Conservation (phyloP, 2,329 filamentous ascomycete genomes). For the Fusarium sp. region DNA sequence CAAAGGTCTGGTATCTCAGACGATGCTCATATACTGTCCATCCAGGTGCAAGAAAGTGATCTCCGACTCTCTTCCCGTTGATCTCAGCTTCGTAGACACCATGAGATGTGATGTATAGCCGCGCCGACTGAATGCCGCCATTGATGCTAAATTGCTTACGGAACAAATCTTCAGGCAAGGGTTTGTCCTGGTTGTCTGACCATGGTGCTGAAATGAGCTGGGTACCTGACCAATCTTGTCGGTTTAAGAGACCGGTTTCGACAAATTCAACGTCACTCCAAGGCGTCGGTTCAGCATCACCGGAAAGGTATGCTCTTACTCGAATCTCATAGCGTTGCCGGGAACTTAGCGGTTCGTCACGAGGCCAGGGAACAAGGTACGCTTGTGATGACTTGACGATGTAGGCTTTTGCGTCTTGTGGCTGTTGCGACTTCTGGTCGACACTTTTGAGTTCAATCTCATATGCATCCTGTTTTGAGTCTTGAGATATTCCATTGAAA, state of each 20-base stretch:
- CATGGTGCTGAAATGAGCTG: neutral
- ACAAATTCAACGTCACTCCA: neutral
- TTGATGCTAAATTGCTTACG: conserved; percentile 48
- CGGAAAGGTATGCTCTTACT: neutral
- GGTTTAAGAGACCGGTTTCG: neutral
- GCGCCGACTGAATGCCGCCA: conserved; percentile 45
- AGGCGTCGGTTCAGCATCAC: neutral
- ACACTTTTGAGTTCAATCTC: neutral
- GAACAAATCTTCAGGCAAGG: conserved; percentile 30
- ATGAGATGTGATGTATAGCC: conserved; percentile 58
- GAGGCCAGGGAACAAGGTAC: neutral
- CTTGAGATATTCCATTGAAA: too few relatives aligned
- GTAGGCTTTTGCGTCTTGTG: neutral
- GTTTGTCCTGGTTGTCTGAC: neutral
- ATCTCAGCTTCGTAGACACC: conserved; percentile 60
- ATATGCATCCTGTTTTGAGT: neutral
- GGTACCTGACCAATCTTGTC: neutral
- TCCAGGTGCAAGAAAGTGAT: conserved; percentile 58
- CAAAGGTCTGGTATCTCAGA: conserved; percentile 62
- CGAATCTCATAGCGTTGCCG: neutral
- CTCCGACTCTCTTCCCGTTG: conserved; percentile 51
- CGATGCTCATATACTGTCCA: conserved; percentile 62
- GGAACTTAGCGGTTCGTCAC: neutral
- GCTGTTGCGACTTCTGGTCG: accelerated
- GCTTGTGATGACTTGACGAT: neutral